These are phyloP conservation scores for Penicillium turbatum DNA, from an alignment of 495 filamentous ascomycete genomes.

Conservation along the genomic window DNA sequence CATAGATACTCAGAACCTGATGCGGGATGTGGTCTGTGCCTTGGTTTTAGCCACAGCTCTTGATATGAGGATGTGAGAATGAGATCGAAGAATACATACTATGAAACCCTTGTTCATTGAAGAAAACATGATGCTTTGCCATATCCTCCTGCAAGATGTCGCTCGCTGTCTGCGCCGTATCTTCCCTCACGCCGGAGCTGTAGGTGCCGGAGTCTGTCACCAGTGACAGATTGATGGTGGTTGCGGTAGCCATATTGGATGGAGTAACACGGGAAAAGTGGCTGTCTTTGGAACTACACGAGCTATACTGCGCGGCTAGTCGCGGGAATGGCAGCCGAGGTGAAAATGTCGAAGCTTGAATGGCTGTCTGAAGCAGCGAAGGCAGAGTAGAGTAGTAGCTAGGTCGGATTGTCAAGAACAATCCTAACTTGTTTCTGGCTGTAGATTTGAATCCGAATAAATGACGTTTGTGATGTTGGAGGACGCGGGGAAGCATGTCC, in stretches of 20 bases:
- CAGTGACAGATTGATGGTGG: conserved; percentile 54
- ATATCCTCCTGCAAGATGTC: conserved; percentile 71
- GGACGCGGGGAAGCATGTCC: neutral
- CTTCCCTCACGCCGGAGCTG: conserved; percentile 47
- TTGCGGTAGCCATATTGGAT: conserved; percentile 57
- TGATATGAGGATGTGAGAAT: neutral
- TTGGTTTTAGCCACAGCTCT: neutral
- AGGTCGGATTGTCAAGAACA: neutral
- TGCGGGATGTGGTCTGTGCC: conserved; percentile 63
- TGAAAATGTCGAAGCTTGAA: neutral
- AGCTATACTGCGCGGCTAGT: neutral
- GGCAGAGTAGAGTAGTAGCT: neutral
- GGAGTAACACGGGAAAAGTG: neutral
- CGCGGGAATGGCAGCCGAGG: neutral
- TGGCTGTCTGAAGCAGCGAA: neutral
- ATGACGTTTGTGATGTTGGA: neutral
- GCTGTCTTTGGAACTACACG: neutral
- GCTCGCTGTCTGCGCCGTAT: conserved; percentile 55
- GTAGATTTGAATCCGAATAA: neutral
- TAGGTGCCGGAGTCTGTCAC: conserved; percentile 55
- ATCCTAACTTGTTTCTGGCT: neutral
- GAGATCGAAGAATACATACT: conserved; percentile 40
- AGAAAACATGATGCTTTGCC: conserved; percentile 73
- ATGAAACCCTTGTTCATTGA: conserved; percentile 64
- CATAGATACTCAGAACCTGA: conserved; percentile 68